Evolutionary conservation across 2,329 filamentous ascomycete genomes (phyloP).

Genomic region (Sporothrix protearum): DNA sequence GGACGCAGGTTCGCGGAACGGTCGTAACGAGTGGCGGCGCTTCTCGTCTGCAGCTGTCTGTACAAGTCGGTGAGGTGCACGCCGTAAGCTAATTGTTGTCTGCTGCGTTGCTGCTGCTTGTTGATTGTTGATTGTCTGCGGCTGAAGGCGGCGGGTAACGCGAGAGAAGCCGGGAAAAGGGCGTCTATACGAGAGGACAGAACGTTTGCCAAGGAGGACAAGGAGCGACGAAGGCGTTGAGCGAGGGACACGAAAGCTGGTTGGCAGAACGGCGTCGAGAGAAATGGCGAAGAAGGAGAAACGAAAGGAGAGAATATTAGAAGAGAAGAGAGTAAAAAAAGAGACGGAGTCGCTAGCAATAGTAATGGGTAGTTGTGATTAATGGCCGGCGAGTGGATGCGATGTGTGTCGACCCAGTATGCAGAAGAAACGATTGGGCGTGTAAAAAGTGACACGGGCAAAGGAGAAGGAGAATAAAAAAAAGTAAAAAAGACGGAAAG

Average conservation of each 20-base stretch:
- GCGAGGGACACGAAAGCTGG: not conserved
- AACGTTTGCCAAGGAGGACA: constrained; percentile 3
- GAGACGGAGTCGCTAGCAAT: not conserved
- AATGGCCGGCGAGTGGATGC: constrained; percentile 2
- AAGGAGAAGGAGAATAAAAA: not conserved
- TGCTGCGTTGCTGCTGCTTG: not conserved
- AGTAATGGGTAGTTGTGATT: not conserved
- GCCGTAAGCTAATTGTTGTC: not conserved
- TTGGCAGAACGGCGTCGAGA: not conserved
- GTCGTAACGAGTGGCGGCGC: constrained; percentile 1
- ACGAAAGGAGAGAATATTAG: not conserved
- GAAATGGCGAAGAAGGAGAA: not conserved
- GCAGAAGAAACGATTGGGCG: constrained; percentile 11
- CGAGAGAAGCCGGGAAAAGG: not conserved
- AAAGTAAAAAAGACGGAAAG: not conserved
- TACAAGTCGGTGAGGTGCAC: not conserved
- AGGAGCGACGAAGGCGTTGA: not conserved
- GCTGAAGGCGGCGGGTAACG: constrained; percentile 14
- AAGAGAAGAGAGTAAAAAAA: not conserved
- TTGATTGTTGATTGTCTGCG: constrained; percentile 12
- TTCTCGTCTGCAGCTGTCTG: not conserved
- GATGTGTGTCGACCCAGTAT: not conserved
- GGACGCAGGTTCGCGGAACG: not conserved
- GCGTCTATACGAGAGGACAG: not conserved
- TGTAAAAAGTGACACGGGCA: not conserved